These are phyloP conservation scores for Huntiella decipiens DNA, from an alignment of 2,329 filamentous ascomycete species.

Conservation along the genomic window DNA sequence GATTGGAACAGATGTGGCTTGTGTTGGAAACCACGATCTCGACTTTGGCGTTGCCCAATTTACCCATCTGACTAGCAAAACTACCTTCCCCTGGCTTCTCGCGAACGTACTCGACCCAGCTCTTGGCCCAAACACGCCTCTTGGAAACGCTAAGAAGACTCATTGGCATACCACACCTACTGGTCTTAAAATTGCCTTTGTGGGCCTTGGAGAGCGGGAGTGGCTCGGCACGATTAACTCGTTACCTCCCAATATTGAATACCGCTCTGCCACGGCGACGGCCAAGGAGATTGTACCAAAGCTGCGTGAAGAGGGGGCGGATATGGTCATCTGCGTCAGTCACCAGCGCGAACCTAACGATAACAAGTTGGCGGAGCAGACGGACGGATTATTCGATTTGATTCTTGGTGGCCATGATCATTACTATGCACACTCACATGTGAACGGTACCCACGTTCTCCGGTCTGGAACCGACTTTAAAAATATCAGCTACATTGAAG, in stretches of 20 bases:
- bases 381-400: conserved; percentile 59
- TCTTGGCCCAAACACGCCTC: conserved; percentile 52
- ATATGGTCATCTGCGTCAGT: conserved; percentile 65
- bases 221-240: conserved; percentile 82
- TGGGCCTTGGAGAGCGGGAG: conserved; percentile 72
- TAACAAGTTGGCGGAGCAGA: conserved; percentile 60
- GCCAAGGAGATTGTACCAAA: conserved; percentile 57
- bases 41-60: conserved; percentile 81
- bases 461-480: conserved; percentile 84
- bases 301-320: conserved; percentile 57
- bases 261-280: conserved; percentile 57
- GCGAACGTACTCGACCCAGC: conserved; percentile 77
- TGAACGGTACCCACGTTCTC: conserved; percentile 69
- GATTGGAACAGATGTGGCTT: conserved; percentile 61
- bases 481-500: conserved; percentile 75
- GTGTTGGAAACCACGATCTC: conserved; percentile 80
- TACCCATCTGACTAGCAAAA: conserved; percentile 50
- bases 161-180: conserved; percentile 62
- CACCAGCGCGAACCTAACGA: conserved; percentile 84
- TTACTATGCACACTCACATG: conserved; percentile 58
- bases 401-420: conserved; percentile 83
- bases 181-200: conserved; percentile 68
- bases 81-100: conserved; percentile 74
- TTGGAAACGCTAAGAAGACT: conserved; percentile 59
- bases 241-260: conserved; percentile 63